A percentile compares a stretch with the other conserved stretches of the same genome.
phyloP scores from a whole-genome alignment of 192 early-diverging fungal species.

The Oehlia diaphana region DNA sequence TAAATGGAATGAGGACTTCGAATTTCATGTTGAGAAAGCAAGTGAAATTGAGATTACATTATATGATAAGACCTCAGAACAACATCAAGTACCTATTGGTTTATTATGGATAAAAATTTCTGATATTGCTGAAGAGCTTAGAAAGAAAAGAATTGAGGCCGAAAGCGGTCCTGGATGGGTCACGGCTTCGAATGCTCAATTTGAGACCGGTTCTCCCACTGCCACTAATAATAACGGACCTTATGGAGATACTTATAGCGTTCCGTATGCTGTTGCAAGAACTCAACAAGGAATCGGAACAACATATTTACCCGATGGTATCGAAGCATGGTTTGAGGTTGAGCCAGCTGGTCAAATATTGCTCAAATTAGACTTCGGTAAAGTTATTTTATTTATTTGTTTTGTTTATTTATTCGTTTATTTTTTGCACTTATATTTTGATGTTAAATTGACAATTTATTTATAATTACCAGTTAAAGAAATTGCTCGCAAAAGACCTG shows the following conservation, averaged over 20 bases:
- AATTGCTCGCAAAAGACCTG: slow-evolving; percentile 51
- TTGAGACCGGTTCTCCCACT: not conserved
- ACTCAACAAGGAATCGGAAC: slow-evolving; percentile 31
- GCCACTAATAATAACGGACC: slow-evolving; percentile 5
- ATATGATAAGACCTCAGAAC: slow-evolving; percentile 76
- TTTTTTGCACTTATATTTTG: not conserved
- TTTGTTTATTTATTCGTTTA: slow-evolving; percentile 18
- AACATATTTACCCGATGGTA: slow-evolving; percentile 49
- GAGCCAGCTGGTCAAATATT: slow-evolving; percentile 91
- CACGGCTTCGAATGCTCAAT: slow-evolving; percentile 35
- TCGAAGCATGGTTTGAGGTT: slow-evolving; percentile 86
- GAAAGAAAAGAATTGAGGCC: slow-evolving; percentile 65
- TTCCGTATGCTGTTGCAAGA: slow-evolving; percentile 16
- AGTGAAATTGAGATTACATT: slow-evolving; percentile 91
- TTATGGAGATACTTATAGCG: slow-evolving; percentile 6
- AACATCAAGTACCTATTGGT: slow-evolving; percentile 71
- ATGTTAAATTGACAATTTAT: too few relatives aligned
- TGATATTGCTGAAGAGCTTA: slow-evolving; percentile 87
- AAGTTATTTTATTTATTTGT: slow-evolving; percentile 5
- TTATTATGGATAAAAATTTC: slow-evolving; percentile 92
- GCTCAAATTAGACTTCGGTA: slow-evolving; percentile 85
- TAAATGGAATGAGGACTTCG: slow-evolving; percentile 83
- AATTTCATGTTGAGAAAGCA: slow-evolving; percentile 85
- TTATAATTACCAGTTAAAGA: slow-evolving; percentile 45
- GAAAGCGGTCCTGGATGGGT: slow-evolving; percentile 60